Percentiles rank a stretch among this genome's conserved stretches.
Conservation (phyloP, 768 basidiomycete genomes). For the Pleurotus tuber-regium region DNA sequence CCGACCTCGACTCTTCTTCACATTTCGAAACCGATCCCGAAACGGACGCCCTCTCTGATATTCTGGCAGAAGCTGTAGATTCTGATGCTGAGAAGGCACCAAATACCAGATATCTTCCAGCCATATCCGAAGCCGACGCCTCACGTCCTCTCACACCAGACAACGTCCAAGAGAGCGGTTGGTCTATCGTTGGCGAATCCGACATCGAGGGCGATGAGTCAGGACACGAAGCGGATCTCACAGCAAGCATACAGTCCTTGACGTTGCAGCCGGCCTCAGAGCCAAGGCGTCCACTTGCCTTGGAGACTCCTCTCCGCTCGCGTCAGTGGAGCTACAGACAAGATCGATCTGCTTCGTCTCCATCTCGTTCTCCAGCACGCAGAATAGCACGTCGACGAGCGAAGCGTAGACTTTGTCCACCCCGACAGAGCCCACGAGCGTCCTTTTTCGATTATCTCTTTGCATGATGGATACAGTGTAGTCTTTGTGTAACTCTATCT, state of each 20-base stretch:
- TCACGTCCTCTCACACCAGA: constrained; percentile 10
- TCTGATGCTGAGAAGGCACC: constrained; percentile 31
- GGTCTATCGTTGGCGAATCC: constrained; percentile 34
- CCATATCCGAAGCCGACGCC: constrained; percentile 20
- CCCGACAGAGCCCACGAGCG: constrained; percentile 12
- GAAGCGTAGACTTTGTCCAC: constrained; percentile 8
- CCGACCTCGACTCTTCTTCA: constrained; percentile 60
- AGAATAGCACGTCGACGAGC: constrained; percentile 28
- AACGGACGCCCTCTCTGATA: constrained; percentile 50
- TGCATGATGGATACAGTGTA: constrained; percentile 21
- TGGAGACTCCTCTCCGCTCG: constrained; percentile 15
- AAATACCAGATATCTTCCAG: constrained; percentile 21
- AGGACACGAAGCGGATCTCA: constrained; percentile 24
- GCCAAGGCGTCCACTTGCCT: constrained; percentile 12
- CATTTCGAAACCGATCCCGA: constrained; percentile 46
- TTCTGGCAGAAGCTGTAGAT: constrained; percentile 43
- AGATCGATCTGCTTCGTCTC: constrained; percentile 47
- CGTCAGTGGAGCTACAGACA: constrained; percentile 23
- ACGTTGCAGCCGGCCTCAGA: constrained; percentile 23
- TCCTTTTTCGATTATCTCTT: constrained; percentile 47
- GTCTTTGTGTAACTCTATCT: not conserved
- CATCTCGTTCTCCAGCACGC: constrained; percentile 50
- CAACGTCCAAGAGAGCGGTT: too few relatives aligned
- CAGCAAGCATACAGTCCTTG: constrained; percentile 30
- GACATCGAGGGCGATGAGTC: constrained; percentile 30